Percentiles rank a stretch among this genome's conserved stretches.
These are phyloP conservation scores for Sodiomyces alkalinus DNA, from an alignment of 2,329 filamentous ascomycete species.

Conservation along the genomic window DNA sequence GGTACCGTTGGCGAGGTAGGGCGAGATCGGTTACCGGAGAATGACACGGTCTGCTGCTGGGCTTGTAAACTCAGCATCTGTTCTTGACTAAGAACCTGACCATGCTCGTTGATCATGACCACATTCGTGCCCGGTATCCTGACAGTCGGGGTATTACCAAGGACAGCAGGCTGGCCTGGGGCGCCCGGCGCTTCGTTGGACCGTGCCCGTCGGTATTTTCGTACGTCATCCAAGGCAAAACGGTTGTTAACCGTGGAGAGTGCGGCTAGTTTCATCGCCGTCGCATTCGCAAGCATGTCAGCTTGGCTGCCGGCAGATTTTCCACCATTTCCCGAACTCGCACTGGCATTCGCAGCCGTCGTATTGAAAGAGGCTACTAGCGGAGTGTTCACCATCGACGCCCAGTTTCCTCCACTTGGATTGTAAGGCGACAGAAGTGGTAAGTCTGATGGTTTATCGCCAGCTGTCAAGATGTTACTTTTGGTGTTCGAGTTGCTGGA, in stretches of 20 bases:
- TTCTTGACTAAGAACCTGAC: conserved; percentile 72
- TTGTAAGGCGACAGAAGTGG: conserved; percentile 76
- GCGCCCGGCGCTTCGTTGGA: conserved; percentile 64
- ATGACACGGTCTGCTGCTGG: conserved; percentile 32
- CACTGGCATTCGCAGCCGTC: conserved; percentile 32
- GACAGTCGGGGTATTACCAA: conserved; percentile 31
- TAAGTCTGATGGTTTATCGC: conserved; percentile 55
- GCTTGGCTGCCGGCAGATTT: conserved; percentile 47
- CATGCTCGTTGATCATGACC: conserved; percentile 89
- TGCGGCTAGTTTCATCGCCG: conserved; percentile 95
- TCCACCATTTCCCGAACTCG: conserved; percentile 28
- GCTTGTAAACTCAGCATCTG: conserved; percentile 72
- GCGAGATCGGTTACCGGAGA: conserved; percentile 61
- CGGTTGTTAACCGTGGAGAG: conserved; percentile 97
- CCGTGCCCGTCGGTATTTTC: conserved; percentile 83
- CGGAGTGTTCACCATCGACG: conserved; percentile 94
- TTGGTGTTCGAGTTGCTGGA: conserved; percentile 58
- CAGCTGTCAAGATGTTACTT: conserved; percentile 64
- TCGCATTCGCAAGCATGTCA: conserved; percentile 97
- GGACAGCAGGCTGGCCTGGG: conserved; percentile 3
- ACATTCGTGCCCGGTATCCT: conserved; percentile 59
- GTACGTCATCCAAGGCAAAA: conserved; percentile 89
- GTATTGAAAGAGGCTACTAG: conserved; percentile 81
- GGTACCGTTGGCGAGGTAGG: conserved; percentile 80
- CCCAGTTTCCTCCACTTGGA: conserved; percentile 81